phyloP scores from a whole-genome alignment of 225 moss, liverwort and hornwort species.

The Sphagnum contortum region DNA sequence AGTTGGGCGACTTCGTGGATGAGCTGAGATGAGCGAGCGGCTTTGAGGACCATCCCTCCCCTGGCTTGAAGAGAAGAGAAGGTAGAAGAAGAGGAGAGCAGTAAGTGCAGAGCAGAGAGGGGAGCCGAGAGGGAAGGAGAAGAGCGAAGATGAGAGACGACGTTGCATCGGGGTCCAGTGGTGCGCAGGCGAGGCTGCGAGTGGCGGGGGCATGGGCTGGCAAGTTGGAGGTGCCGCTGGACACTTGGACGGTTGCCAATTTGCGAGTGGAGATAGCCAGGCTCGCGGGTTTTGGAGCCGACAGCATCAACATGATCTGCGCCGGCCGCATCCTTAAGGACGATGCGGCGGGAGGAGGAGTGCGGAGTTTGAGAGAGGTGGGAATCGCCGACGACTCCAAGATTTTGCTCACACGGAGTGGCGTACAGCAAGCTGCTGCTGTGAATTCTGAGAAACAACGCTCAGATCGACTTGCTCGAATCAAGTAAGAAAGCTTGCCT shows the following conservation, averaged over 20 bases:
- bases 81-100: no score
- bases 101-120: no score
- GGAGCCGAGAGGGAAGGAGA: background rate
- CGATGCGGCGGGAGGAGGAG: constrained; percentile 7
- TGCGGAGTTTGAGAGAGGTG: constrained; percentile 38
- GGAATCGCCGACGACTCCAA: constrained; percentile 73
- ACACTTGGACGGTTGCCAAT: constrained; percentile 73
- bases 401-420: constrained; percentile 65
- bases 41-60: no score
- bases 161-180: constrained; percentile 40
- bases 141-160: constrained; percentile 27
- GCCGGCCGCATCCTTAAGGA: constrained; percentile 73
- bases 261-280: constrained; percentile 61
- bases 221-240: constrained; percentile 62
- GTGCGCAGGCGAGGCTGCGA: constrained; percentile 42
- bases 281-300: constrained; percentile 51
- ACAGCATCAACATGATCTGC: constrained; percentile 65
- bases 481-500: constrained; percentile 33
- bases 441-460: constrained; percentile 71
- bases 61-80: no score
- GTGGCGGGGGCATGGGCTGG: constrained; percentile 97
- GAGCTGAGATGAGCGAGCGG: no score
- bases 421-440: constrained; percentile 41
- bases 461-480: constrained; percentile 66
- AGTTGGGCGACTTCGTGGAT: no score